phyloP scores from a whole-genome alignment of 805 yeast species.

The Zygosaccharomyces bailii region DNA sequence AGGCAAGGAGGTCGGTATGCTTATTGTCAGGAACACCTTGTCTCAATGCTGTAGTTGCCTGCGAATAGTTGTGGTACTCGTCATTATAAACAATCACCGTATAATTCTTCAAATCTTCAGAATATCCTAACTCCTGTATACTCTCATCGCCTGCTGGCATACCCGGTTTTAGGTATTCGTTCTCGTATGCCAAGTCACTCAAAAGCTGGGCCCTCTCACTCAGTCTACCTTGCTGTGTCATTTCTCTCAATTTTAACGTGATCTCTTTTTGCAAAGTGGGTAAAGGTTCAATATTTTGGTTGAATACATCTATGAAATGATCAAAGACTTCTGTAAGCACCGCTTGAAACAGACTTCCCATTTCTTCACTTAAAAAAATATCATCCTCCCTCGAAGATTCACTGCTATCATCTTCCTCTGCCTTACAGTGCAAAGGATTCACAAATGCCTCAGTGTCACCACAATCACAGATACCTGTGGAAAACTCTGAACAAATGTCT shows the following conservation, averaged over 20 bases:
- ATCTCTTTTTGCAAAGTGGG: slow-evolving; percentile 33
- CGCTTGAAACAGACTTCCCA: slow-evolving; percentile 22
- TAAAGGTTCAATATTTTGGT: slow-evolving; percentile 35
- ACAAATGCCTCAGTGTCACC: slow-evolving; percentile 69
- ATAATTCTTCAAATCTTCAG: slow-evolving; percentile 36
- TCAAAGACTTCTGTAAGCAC: slow-evolving; percentile 38
- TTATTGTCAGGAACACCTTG: slow-evolving; percentile 38
- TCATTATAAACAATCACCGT: slow-evolving; percentile 71
- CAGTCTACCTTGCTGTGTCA: slow-evolving; percentile 25
- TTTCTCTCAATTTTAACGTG: slow-evolving; percentile 29
- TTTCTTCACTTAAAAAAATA: slow-evolving; percentile 14
- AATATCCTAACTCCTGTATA: background rate
- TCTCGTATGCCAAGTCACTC: slow-evolving; percentile 20
- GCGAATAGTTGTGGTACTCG: slow-evolving; percentile 60
- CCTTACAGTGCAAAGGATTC: slow-evolving; percentile 47
- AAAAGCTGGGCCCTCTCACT: slow-evolving; percentile 22
- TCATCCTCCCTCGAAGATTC: slow-evolving; percentile 12
- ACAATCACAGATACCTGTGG: slow-evolving; percentile 68
- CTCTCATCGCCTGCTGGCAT: slow-evolving; percentile 3
- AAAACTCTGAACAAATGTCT: slow-evolving; percentile 45
- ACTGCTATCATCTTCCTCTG: slow-evolving; percentile 35
- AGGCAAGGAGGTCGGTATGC: slow-evolving; percentile 37
- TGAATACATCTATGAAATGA: slow-evolving; percentile 41
- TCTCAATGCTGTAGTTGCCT: slow-evolving; percentile 49
- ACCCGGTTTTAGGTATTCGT: slow-evolving; percentile 13